Percentiles rank a stretch among this genome's conserved stretches.
Evolutionary conservation across 2,329 filamentous ascomycete species (phyloP).

Genomic region (Penicillium sp.): DNA sequence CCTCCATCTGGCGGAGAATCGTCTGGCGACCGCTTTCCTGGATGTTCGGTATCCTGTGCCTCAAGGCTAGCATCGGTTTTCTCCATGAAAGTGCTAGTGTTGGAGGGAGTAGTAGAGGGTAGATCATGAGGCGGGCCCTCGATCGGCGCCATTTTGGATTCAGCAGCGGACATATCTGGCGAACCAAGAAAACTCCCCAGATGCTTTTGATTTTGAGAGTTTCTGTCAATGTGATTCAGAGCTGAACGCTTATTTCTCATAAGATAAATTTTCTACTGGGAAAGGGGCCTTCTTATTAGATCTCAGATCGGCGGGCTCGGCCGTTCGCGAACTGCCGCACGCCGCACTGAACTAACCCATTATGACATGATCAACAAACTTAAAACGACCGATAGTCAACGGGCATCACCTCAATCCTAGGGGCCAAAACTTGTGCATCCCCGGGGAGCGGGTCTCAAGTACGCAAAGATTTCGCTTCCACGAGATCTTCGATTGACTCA

Average conservation of each 20-base stretch:
- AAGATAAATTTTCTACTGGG: not conserved
- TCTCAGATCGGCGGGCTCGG: not conserved
- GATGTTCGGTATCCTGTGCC: not conserved
- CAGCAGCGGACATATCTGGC: not conserved
- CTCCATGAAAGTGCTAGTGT: not conserved
- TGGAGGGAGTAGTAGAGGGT: not conserved
- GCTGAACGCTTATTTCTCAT: not conserved
- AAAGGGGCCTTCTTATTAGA: not conserved
- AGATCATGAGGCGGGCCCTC: not conserved
- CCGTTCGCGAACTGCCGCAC: constrained; percentile 3
- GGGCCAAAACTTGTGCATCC: not conserved
- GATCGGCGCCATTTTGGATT: not conserved
- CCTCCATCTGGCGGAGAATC: constrained; percentile 20
- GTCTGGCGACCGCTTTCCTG: not conserved
- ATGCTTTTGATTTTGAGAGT: too few relatives aligned
- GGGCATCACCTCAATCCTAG: not conserved
- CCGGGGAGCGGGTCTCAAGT: not conserved
- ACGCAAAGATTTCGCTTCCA: not conserved
- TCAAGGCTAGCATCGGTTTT: not conserved
- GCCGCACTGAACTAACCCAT: not conserved
- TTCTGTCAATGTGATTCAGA: not conserved
- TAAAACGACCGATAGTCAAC: not conserved
- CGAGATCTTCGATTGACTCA: not conserved
- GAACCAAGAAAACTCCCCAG: not conserved
- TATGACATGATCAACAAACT: not conserved